Base-by-base conservation (phyloP, 768 basidiomycete genomes). In the Cyathus striatus region DNA sequence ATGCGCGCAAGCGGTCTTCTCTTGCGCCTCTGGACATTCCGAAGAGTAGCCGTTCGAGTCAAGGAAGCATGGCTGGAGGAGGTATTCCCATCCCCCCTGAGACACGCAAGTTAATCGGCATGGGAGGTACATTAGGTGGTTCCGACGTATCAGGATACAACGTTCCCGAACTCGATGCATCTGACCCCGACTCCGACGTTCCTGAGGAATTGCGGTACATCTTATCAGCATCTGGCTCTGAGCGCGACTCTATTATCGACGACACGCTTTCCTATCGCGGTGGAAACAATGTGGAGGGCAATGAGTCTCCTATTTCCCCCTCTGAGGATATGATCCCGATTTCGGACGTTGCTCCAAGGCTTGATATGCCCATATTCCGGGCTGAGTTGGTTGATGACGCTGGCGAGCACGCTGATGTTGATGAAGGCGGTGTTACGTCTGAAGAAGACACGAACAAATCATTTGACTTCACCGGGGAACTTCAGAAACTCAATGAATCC, bases 391-490 rank as follows among this genome's bases (percentile, higher is more conserved):
- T 55, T 2, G 51, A 56, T 12, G 57, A 49, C 2, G 49, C 48
- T 18, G 51, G 49, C 14, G 49, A 47, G 21, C 39, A 45, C 17
- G 64, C 54, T 1, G 65, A 73, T 30, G 45, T 65, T 3, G 73
- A 74, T 21, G 73, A 69, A 16, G 61, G 60, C 17, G 68, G 48
- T 2, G 42, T 56, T 26, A 64, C 67, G 10, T 70, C 70, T 0
- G 80, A 78, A 12, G 80, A 81, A 42, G 78, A 83, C 48, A 90
- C 87, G 0, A 87, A 82, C 64, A 83, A 76, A 52, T 85, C 81
- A 1, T 91, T 90, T 47, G 88, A 91, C 53, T 91, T 90, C 54
- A 91, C 89, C 0, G 85, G 82, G 27, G 89, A 90, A 58, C 60
- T 90, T 41, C 64, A 73, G 59, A 79, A 67, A 52, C 68, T 90